Base-by-base conservation (phyloP, 192 early-diverging fungal genomes). In the Linnemannia hyalina region DNA sequence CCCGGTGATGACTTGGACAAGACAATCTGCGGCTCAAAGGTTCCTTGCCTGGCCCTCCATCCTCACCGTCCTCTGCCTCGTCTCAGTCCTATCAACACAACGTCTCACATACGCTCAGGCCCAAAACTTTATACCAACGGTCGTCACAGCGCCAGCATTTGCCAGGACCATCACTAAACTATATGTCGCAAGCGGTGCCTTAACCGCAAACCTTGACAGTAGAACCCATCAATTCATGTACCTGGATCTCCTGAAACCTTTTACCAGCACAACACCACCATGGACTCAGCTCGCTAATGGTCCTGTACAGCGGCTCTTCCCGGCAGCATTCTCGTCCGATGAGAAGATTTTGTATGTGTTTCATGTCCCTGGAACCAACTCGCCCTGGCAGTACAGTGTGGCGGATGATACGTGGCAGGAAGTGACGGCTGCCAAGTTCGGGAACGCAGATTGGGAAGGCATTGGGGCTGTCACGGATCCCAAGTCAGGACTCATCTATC, bases 271-370 rank as follows among this genome's bases (percentile, higher is more conserved):
- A 9, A 9, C 22, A 15, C 72, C 72, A 2, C 4, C 72, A 18
- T 73, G 72, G 72, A 73, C 40, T 8, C 13, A 29, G n/a, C 72
- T 73, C 3, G 26, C 23, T 4, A 15, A 29, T 52, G 29, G 72
- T 3, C 46, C 72, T 20, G 0, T 7, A 44, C 72, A 49, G 26
- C 6, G 32, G 0, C 7, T 26, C 5, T 73, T 73, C 41, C 72
- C 72, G 10, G 72, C 72, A 9, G 72, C 70, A 11, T 71, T 71
- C 40, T 71, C 70, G 16, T 36, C 70, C 0, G 70, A 71, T 41
- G 70, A 38, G 8, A 36, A 71, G 70, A 71, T 38, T 40, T 10
- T 71, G 15, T 36, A 36, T 20, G 22, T 38, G 15, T 73, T 73
- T 32, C 72, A 42, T 18, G 13, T 42, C 1, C 23, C 23, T 9